Evolutionary conservation across 2,329 filamentous ascomycete genomes (phyloP).

Genomic region (Allantophomopsis lycopodina): DNA sequence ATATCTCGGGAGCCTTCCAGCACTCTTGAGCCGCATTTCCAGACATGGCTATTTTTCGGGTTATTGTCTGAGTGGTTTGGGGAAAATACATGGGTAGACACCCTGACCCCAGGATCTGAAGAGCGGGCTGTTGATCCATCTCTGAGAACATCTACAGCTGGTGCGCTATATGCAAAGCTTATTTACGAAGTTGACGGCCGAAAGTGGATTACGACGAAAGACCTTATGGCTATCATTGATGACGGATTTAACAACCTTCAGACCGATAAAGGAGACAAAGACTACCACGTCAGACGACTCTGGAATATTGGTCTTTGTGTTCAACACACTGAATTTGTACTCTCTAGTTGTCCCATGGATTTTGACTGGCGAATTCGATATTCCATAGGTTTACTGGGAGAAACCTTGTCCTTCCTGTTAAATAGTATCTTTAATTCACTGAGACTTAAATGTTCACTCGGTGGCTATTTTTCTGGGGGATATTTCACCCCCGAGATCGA

Average conservation of each 20-base stretch:
- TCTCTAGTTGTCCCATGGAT: conserved; percentile 9
- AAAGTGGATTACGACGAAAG: conserved; percentile 4
- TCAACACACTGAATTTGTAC: background rate
- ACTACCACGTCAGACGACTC: background rate
- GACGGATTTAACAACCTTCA: too few relatives aligned
- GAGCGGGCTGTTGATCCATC: background rate
- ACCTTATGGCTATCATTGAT: background rate
- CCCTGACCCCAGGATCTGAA: background rate
- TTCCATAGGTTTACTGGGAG: too few relatives aligned
- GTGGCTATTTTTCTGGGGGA: too few relatives aligned
- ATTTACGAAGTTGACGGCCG: conserved; percentile 3
- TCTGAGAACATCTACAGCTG: background rate
- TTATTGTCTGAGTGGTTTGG: conserved; percentile 16
- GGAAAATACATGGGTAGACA: conserved; percentile 1
- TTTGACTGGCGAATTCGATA: background rate
- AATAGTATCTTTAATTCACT: too few relatives aligned
- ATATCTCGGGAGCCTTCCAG: conserved; percentile 9
- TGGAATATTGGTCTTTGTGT: background rate
- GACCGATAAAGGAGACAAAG: too few relatives aligned
- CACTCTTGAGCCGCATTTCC: conserved; percentile 14
- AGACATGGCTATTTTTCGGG: conserved; percentile 22
- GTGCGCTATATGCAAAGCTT: conserved; percentile 4
- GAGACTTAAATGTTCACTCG: too few relatives aligned
- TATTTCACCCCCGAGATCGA: too few relatives aligned
- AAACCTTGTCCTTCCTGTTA: too few relatives aligned